Evolutionary conservation across 768 basidiomycete species (phyloP).

Genomic region (Tylopilus felleus): DNA sequence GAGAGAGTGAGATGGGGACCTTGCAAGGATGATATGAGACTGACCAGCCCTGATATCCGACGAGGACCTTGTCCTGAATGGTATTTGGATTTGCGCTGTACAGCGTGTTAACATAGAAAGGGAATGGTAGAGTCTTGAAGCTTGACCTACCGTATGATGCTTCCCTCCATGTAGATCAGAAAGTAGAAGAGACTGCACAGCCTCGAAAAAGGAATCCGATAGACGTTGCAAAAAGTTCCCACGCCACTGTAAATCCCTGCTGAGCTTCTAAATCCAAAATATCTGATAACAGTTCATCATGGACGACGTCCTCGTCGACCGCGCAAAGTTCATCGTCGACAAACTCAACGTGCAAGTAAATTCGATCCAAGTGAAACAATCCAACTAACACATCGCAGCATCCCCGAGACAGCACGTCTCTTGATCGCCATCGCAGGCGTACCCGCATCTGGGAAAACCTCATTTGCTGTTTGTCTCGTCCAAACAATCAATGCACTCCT

Average conservation of each 20-base stretch:
- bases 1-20: neutral
- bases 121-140: too few species aligned
- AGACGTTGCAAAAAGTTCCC: too few species aligned
- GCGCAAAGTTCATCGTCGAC: slow-evolving; percentile 38
- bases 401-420: slow-evolving; percentile 39
- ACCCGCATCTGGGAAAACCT: slow-evolving; percentile 87
- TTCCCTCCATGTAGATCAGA: too few species aligned
- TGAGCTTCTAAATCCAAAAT: too few species aligned
- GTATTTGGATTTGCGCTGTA: slow-evolving; percentile 64
- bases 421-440: slow-evolving; percentile 73
- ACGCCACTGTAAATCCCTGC: too few species aligned
- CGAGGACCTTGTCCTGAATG: slow-evolving; percentile 80
- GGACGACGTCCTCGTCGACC: slow-evolving; percentile 39
- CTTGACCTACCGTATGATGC: too few species aligned
- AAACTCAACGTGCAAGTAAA: slow-evolving; percentile 34
- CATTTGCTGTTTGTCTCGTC: slow-evolving; percentile 60
- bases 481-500: slow-evolving; percentile 48
- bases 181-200: too few species aligned
- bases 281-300: too few species aligned
- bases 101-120: too few species aligned
- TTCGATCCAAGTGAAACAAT: too few species aligned
- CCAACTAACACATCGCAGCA: neutral
- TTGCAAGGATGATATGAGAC: neutral
- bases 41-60: slow-evolving; percentile 87
- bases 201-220: too few species aligned